Evolutionary conservation across 176 grass and related monocot genomes (phyloP).

Genomic region (Oryza glaberrima): DNA sequence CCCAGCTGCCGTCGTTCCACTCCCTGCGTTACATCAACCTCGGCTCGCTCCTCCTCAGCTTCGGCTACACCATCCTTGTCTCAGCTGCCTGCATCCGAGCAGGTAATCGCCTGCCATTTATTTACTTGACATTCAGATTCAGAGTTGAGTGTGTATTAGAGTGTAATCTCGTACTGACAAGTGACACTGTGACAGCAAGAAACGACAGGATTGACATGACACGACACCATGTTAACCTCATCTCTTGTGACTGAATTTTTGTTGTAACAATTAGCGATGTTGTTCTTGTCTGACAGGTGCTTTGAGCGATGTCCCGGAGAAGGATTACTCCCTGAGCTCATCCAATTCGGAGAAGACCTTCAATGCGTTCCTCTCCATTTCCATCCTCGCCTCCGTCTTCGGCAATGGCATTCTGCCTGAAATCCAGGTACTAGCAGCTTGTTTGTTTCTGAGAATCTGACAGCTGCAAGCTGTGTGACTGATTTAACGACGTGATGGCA

Average conservation of each 20-base stretch:
- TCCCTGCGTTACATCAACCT: constrained; percentile 91
- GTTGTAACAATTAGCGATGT: neutral
- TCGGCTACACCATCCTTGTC: constrained; percentile 72
- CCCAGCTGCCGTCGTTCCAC: constrained; percentile 91
- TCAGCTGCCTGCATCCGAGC: constrained; percentile 65
- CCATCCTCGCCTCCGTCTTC: constrained; percentile 84
- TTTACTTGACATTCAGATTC: too few species aligned
- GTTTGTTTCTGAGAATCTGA: neutral
- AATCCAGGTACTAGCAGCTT: constrained; percentile 58
- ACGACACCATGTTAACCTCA: neutral
- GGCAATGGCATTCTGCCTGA: constrained; percentile 91
- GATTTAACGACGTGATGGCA: neutral
- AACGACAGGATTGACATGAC: too few species aligned
- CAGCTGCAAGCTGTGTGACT: neutral
- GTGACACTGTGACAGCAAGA: too few species aligned
- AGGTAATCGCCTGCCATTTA: constrained; percentile 30
- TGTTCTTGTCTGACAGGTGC: constrained; percentile 18
- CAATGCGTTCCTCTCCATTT: constrained; percentile 69
- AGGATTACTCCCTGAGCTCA: constrained; percentile 75
- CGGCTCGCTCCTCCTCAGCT: constrained; percentile 63
- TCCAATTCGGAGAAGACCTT: constrained; percentile 57
- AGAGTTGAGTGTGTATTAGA: too few species aligned
- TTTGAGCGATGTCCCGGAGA: constrained; percentile 49
- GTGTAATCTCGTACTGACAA: too few species aligned
- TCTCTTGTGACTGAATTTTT: neutral